Percentiles rank a stretch among this genome's conserved stretches.
These are phyloP conservation scores for Physocladia obscura DNA, from an alignment of 192 early-diverging fungal species.

Conservation along the genomic window DNA sequence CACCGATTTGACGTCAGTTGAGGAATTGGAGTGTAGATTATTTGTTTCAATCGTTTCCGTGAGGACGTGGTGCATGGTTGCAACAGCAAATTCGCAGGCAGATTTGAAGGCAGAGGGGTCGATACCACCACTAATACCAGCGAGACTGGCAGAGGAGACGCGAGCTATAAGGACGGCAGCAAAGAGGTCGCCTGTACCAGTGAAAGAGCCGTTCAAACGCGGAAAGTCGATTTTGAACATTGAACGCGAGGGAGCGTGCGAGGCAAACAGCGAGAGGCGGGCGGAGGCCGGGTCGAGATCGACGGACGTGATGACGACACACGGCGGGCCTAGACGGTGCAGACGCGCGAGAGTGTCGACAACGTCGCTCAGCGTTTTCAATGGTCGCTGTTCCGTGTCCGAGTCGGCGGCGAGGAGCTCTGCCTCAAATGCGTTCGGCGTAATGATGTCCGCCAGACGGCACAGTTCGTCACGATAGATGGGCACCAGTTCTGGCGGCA, in stretches of 20 bases:
- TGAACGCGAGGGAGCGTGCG: slow-evolving; percentile 29
- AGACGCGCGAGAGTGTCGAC: slow-evolving; percentile 57
- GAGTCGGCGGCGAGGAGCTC: slow-evolving; percentile 67
- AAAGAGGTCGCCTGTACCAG: slow-evolving; percentile 92
- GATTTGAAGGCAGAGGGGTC: slow-evolving; percentile 17
- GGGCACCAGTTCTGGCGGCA: slow-evolving; percentile 71
- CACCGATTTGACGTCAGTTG: slow-evolving; percentile 24
- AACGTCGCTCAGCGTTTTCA: slow-evolving; percentile 31
- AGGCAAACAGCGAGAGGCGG: slow-evolving; percentile 49
- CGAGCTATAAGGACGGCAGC: slow-evolving; percentile 70
- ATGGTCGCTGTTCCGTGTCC: no score
- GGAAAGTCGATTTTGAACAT: slow-evolving; percentile 73
- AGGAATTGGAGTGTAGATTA: neutral
- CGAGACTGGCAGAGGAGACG: slow-evolving; percentile 32
- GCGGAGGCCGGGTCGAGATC: neutral
- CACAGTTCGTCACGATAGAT: slow-evolving; percentile 74
- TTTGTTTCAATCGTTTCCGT: slow-evolving; percentile 57
- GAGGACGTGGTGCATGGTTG: slow-evolving; percentile 71
- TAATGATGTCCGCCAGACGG: slow-evolving; percentile 72
- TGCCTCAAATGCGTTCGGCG: slow-evolving; percentile 91
- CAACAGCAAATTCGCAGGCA: slow-evolving; percentile 69
- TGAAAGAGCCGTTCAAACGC: slow-evolving; percentile 73
- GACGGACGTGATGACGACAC: slow-evolving; percentile 79
- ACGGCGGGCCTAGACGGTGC: slow-evolving; percentile 65
- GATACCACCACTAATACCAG: slow-evolving; percentile 1